Evolutionary conservation across 2,329 filamentous ascomycete species (phyloP).

Genomic region (Pleurostoma richardsiae): DNA sequence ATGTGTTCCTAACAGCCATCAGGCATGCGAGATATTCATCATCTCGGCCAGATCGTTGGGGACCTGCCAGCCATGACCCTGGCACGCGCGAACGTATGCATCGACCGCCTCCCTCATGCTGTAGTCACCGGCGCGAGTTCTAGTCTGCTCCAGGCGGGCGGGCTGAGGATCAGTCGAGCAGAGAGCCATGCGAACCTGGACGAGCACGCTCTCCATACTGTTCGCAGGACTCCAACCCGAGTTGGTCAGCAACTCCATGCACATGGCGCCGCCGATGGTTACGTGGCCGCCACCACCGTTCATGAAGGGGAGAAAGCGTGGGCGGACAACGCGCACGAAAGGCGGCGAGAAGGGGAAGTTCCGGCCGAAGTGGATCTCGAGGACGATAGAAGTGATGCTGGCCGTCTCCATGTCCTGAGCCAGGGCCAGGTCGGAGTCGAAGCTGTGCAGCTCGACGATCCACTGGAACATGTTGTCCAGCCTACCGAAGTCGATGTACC

Average conservation of each 20-base stretch:
- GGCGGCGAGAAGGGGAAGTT: slow-evolving; percentile 76
- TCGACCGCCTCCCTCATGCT: slow-evolving; percentile 64
- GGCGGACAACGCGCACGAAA: slow-evolving; percentile 77
- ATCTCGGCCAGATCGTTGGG: slow-evolving; percentile 54
- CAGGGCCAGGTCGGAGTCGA: slow-evolving; percentile 64
- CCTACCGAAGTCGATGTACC: slow-evolving; percentile 68
- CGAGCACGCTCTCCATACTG: slow-evolving; percentile 71
- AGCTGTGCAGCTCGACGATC: slow-evolving; percentile 86
- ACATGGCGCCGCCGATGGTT: slow-evolving; percentile 76
- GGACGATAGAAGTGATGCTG: slow-evolving; percentile 61
- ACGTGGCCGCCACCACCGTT: slow-evolving; percentile 72
- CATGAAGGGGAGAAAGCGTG: slow-evolving; percentile 68
- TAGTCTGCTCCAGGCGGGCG: slow-evolving; percentile 54
- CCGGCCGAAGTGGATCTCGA: slow-evolving; percentile 77
- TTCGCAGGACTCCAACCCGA: slow-evolving; percentile 73
- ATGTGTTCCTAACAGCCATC: no score
- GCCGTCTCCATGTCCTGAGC: slow-evolving; percentile 66
- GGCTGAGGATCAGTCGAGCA: slow-evolving; percentile 62
- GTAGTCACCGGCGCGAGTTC: slow-evolving; percentile 42
- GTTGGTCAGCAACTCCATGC: slow-evolving; percentile 79
- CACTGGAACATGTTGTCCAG: slow-evolving; percentile 80
- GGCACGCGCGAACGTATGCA: slow-evolving; percentile 67
- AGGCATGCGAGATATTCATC: no score
- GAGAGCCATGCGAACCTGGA: slow-evolving; percentile 77
- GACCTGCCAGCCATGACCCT: slow-evolving; percentile 66